phyloP scores from a whole-genome alignment of 148 eudicot species.

The Persicaria maculosa region DNA sequence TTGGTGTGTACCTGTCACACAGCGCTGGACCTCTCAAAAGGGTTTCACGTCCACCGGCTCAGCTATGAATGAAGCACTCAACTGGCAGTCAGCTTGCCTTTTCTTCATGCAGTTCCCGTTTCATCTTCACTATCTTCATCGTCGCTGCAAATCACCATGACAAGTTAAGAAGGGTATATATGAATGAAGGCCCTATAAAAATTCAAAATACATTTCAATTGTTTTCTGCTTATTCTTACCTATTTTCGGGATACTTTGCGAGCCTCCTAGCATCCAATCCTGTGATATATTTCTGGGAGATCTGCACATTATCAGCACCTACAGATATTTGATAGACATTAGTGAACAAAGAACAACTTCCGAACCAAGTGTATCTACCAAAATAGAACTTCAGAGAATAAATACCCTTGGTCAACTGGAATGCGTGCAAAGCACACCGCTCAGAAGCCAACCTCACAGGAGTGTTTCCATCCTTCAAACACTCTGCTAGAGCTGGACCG shows the following conservation, averaged over 20 bases:
- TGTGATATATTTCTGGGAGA: constrained; percentile 85
- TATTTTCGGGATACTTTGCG: constrained; percentile 73
- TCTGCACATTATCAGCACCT: constrained; percentile 80
- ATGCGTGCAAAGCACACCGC: constrained; percentile 82
- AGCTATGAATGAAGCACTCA: too few relatives aligned
- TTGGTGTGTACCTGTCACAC: constrained; percentile 2
- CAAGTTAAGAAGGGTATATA: not conserved
- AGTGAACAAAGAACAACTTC: not conserved
- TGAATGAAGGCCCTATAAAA: not conserved
- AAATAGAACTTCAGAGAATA: not conserved
- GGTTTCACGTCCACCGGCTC: not conserved
- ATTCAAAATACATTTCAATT: not conserved
- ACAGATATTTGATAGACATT: constrained; percentile 13
- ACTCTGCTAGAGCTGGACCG: constrained; percentile 83
- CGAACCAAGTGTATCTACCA: not conserved
- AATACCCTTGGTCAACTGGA: constrained; percentile 80
- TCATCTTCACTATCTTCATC: constrained; percentile 84
- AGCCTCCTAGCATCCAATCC: constrained; percentile 97
- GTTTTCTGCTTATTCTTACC: constrained; percentile 27
- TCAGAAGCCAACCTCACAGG: constrained; percentile 94
- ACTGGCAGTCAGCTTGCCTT: not conserved
- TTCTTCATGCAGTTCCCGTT: constrained; percentile 30
- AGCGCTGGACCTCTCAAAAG: not conserved
- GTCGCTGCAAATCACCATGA: constrained; percentile 47
- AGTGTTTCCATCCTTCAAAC: constrained; percentile 82